A percentile compares a stretch with the other conserved stretches of the same genome.
Conservation (phyloP, 2,329 filamentous ascomycete genomes). For the Curvularia spicifera region DNA sequence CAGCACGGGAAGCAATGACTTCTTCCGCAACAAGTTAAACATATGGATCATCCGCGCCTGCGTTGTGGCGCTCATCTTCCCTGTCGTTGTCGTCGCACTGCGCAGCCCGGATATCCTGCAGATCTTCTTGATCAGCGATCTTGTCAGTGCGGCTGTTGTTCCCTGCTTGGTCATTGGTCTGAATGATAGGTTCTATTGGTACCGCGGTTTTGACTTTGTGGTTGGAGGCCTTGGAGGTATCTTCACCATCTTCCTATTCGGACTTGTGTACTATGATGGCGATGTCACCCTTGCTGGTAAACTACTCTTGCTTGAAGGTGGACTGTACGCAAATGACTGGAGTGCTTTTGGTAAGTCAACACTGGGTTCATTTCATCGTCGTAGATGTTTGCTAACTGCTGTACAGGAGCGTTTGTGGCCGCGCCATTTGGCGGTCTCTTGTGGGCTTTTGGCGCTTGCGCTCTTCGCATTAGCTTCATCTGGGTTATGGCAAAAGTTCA, state of each 20-base stretch:
- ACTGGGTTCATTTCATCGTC: neutral
- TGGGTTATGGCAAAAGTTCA: slow-evolving; percentile 63
- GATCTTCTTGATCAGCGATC: slow-evolving; percentile 82
- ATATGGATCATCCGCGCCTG: slow-evolving; percentile 73
- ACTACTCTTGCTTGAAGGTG: slow-evolving; percentile 74
- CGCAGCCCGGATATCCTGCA: slow-evolving; percentile 76
- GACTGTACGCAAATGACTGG: slow-evolving; percentile 80
- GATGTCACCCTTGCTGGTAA: slow-evolving; percentile 67
- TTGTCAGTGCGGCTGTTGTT: slow-evolving; percentile 77
- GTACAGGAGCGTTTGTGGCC: slow-evolving; percentile 71
- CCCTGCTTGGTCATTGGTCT: slow-evolving; percentile 78
- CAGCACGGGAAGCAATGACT: slow-evolving; percentile 81
- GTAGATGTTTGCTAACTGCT: slow-evolving; percentile 12
- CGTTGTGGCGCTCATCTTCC: slow-evolving; percentile 76
- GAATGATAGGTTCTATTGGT: slow-evolving; percentile 69
- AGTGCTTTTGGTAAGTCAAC: slow-evolving; percentile 68
- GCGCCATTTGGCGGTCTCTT: slow-evolving; percentile 77
- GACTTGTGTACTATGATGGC: slow-evolving; percentile 77
- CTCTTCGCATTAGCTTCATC: slow-evolving; percentile 64
- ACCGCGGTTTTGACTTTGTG: slow-evolving; percentile 81
- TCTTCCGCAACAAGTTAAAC: slow-evolving; percentile 81
- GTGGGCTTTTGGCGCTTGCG: slow-evolving; percentile 71
- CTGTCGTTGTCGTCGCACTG: slow-evolving; percentile 75
- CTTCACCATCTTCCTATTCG: slow-evolving; percentile 81
- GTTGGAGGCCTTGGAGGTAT: slow-evolving; percentile 79